Conservation (phyloP, 441 rosid genomes). For the Brassica hybrid region DNA sequence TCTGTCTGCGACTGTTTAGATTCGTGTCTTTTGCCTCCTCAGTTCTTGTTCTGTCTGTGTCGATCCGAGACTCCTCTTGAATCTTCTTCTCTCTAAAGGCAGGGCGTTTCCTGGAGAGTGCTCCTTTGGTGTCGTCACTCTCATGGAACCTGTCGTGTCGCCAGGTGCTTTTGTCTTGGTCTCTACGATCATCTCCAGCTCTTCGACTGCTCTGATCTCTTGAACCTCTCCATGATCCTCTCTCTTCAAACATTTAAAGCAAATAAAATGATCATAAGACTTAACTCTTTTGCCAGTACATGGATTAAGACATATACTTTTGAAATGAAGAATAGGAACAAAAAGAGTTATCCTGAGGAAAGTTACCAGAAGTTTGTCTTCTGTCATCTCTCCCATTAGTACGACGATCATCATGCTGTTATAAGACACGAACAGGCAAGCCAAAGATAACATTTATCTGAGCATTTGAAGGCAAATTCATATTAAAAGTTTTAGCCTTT, state of each 20-base stretch:
- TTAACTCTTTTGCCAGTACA: neutral
- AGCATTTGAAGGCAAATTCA: slow-evolving; percentile 54
- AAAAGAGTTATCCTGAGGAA: too few relatives aligned
- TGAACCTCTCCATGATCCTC: slow-evolving; percentile 64
- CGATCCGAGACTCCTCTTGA: slow-evolving; percentile 47
- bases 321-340: too few relatives aligned
- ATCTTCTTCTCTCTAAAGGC: slow-evolving; percentile 84
- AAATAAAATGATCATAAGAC: slow-evolving; percentile 17
- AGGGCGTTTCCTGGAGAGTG: slow-evolving; percentile 67
- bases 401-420: slow-evolving; percentile 95
- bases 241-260: slow-evolving; percentile 49
- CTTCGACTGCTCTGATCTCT: slow-evolving; percentile 56
- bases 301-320: too few relatives aligned
- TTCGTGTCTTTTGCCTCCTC: slow-evolving; percentile 48
- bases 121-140: slow-evolving; percentile 56
- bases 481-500: neutral
- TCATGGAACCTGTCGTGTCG: slow-evolving; percentile 70
- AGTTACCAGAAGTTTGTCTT: slow-evolving; percentile 67
- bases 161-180: slow-evolving; percentile 53
- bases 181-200: slow-evolving; percentile 50
- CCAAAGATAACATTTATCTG: slow-evolving; percentile 64
- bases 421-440: slow-evolving; percentile 86
- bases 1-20: slow-evolving; percentile 49
- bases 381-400: slow-evolving; percentile 65
- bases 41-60: slow-evolving; percentile 39